Conservation (phyloP, 2,329 filamentous ascomycete genomes). For the Helicocarpus griseus region DNA sequence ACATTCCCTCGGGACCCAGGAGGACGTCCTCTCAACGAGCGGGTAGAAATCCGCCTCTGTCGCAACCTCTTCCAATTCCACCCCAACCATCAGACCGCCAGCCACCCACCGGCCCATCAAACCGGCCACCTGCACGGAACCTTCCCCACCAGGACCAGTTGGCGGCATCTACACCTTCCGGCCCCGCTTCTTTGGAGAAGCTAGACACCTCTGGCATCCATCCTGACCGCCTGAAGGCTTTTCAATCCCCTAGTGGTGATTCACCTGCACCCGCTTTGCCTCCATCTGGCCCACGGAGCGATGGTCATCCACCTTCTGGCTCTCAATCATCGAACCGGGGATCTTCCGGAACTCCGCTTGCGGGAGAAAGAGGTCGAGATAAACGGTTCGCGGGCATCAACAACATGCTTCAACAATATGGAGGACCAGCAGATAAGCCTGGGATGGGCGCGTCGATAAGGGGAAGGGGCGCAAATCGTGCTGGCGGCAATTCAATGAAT, state of each 20-base stretch:
- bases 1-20: slow-evolving; percentile 48
- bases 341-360: slow-evolving; percentile 27
- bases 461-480: slow-evolving; percentile 30
- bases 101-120: slow-evolving; percentile 34
- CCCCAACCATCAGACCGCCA: slow-evolving; percentile 27
- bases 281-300: slow-evolving; percentile 33
- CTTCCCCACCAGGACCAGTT: slow-evolving; percentile 23
- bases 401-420: slow-evolving; percentile 37
- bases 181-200: slow-evolving; percentile 24
- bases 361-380: slow-evolving; percentile 33
- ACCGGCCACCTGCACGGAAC: slow-evolving; percentile 27
- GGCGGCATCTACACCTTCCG: slow-evolving; percentile 19
- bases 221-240: slow-evolving; percentile 43
- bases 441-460: slow-evolving; percentile 28
- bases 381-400: slow-evolving; percentile 40
- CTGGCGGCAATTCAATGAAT: slow-evolving; percentile 21
- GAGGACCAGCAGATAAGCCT: slow-evolving; percentile 23
- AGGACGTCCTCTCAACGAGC: slow-evolving; percentile 18
- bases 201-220: slow-evolving; percentile 41
- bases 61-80: slow-evolving; percentile 17
- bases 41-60: slow-evolving; percentile 28
- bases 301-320: slow-evolving; percentile 25
- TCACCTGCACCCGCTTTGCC: slow-evolving; percentile 21
- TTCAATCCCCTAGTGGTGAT: slow-evolving; percentile 22
- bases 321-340: slow-evolving; percentile 27